Percentiles rank a stretch among this genome's conserved stretches.
phyloP scores from a whole-genome alignment of 192 early-diverging fungal genomes.

The Paraglomus brasilianum region DNA sequence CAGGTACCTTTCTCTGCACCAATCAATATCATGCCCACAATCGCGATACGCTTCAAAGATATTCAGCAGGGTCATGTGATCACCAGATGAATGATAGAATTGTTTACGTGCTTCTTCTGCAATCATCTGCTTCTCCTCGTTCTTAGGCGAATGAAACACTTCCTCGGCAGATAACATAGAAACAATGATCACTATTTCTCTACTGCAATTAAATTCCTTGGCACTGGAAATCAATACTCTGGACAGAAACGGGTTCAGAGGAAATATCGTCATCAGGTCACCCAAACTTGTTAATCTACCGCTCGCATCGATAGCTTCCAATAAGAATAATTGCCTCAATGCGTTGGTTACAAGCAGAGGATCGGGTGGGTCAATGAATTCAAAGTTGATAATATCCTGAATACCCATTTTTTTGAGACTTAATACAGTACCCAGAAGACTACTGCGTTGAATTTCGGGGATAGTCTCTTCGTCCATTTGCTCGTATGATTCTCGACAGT shows the following conservation, averaged over 20 bases:
- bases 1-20: constrained; percentile 91
- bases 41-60: constrained; percentile 82
- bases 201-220: constrained; percentile 75
- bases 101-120: constrained; percentile 81
- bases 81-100: constrained; percentile 88
- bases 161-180: constrained; percentile 91
- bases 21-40: constrained; percentile 59
- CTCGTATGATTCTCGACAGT: constrained; percentile 80
- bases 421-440: constrained; percentile 84
- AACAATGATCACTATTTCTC: constrained; percentile 87
- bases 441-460: constrained; percentile 96
- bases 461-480: constrained; percentile 85
- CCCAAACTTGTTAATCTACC: constrained; percentile 84
- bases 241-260: constrained; percentile 86
- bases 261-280: constrained; percentile 87
- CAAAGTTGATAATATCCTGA: constrained; percentile 85
- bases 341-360: constrained; percentile 76
- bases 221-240: constrained; percentile 81
- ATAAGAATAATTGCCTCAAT: constrained; percentile 83
- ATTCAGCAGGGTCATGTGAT: constrained; percentile 87
- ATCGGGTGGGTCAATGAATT: constrained; percentile 95
- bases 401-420: constrained; percentile 89
- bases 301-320: constrained; percentile 84
- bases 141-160: constrained; percentile 80
- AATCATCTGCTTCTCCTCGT: constrained; percentile 68